A percentile compares a stretch with the other conserved stretches of the same genome.
phyloP scores from a whole-genome alignment of 768 basidiomycete species.

The Mycena vitilis region DNA sequence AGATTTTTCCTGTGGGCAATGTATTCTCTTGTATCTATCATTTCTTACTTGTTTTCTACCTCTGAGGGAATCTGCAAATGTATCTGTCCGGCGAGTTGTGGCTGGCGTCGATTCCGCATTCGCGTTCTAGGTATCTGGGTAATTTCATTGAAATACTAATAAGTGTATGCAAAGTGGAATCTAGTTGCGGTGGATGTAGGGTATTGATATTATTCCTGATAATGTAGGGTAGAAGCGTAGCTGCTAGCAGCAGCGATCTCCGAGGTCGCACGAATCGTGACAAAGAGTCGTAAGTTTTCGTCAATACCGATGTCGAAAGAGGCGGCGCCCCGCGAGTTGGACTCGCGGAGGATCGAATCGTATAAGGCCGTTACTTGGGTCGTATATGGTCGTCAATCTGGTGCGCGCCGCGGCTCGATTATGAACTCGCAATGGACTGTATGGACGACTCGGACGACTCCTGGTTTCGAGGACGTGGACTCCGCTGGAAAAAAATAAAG shows the following conservation, averaged over 20 bases:
- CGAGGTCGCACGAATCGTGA: too few relatives aligned
- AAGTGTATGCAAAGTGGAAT: background rate
- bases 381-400: background rate
- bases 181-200: background rate
- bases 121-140: too few relatives aligned
- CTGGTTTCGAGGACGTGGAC: background rate
- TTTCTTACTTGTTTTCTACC: conserved; percentile 8
- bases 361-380: too few relatives aligned
- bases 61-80: background rate
- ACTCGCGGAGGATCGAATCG: too few relatives aligned
- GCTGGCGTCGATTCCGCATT: too few relatives aligned
- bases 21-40: conserved; percentile 28
- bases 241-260: too few relatives aligned
- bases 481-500: background rate
- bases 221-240: background rate
- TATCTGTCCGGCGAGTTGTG: background rate
- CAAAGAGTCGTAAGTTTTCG: too few relatives aligned
- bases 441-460: background rate
- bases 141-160: background rate
- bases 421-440: conserved; percentile 3
- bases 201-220: conserved; percentile 4
- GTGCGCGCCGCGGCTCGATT: background rate
- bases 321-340: too few relatives aligned
- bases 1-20: conserved; percentile 22
- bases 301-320: too few relatives aligned